Conservation (phyloP, 2,329 filamentous ascomycete genomes). For the Penicillium sp. region DNA sequence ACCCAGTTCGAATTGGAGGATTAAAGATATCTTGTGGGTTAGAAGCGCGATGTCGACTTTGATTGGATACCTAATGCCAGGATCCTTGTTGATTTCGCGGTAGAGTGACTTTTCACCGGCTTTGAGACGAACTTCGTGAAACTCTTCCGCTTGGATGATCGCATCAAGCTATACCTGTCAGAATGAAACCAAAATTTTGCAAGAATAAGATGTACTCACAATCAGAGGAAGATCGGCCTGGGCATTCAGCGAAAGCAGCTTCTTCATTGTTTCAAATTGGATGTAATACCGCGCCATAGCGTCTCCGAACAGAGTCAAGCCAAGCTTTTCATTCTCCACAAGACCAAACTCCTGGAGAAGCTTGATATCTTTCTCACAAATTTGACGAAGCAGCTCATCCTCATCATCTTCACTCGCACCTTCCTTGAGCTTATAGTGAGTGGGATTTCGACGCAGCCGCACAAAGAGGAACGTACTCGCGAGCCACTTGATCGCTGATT, state of each 20-base stretch:
- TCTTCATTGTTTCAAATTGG: slow-evolving; percentile 77
- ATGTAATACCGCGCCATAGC: slow-evolving; percentile 85
- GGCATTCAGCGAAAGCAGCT: slow-evolving; percentile 64
- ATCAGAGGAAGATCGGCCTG: slow-evolving; percentile 68
- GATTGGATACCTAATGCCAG: slow-evolving; percentile 70
- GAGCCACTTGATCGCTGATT: slow-evolving; percentile 74
- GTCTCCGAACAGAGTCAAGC: slow-evolving; percentile 71
- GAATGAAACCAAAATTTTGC: not conserved
- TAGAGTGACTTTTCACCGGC: slow-evolving; percentile 69
- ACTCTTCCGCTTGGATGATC: slow-evolving; percentile 71
- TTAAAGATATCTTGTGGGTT: slow-evolving; percentile 74
- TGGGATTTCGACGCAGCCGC: slow-evolving; percentile 70
- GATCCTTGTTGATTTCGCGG: slow-evolving; percentile 71
- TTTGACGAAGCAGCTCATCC: slow-evolving; percentile 68
- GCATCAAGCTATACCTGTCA: slow-evolving; percentile 60
- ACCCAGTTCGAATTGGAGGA: slow-evolving; percentile 76
- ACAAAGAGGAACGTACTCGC: slow-evolving; percentile 77
- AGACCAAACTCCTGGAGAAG: slow-evolving; percentile 65
- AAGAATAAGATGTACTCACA: slow-evolving; percentile 52
- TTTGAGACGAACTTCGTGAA: slow-evolving; percentile 72
- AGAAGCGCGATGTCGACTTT: slow-evolving; percentile 67
- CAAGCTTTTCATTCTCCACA: slow-evolving; percentile 57
- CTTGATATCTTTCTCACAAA: slow-evolving; percentile 70
- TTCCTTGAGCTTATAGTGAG: slow-evolving; percentile 68
- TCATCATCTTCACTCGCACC: slow-evolving; percentile 54